These are phyloP conservation scores for Physcia stellaris DNA, from an alignment of 495 filamentous ascomycete genomes.

Conservation along the genomic window DNA sequence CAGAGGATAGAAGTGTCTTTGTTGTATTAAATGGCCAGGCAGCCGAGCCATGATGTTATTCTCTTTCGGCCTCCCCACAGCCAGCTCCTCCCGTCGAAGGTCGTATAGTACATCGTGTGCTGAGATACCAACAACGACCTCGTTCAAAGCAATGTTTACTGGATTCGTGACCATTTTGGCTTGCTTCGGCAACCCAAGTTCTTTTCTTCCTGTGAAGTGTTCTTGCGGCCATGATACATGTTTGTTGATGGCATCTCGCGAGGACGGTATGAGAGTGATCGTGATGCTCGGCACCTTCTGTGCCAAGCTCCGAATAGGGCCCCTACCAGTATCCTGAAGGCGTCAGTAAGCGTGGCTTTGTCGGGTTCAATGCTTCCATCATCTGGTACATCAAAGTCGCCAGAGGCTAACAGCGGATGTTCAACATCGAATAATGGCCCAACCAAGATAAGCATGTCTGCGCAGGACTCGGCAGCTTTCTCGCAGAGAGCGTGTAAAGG, in stretches of 20 bases:
- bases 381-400: slow-evolving; percentile 81
- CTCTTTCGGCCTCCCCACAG: slow-evolving; percentile 39
- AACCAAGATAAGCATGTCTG: slow-evolving; percentile 67
- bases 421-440: slow-evolving; percentile 87
- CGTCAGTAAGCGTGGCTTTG: slow-evolving; percentile 60
- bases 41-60: slow-evolving; percentile 50
- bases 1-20: slow-evolving; percentile 79
- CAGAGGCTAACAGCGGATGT: slow-evolving; percentile 76
- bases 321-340: slow-evolving; percentile 71
- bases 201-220: slow-evolving; percentile 45
- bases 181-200: slow-evolving; percentile 62
- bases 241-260: slow-evolving; percentile 70
- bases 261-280: slow-evolving; percentile 70
- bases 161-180: slow-evolving; percentile 74
- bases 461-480: slow-evolving; percentile 56
- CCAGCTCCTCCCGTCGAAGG: slow-evolving; percentile 62
- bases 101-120: slow-evolving; percentile 74
- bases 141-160: slow-evolving; percentile 74
- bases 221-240: slow-evolving; percentile 92
- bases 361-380: slow-evolving; percentile 56
- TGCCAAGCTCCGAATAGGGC: slow-evolving; percentile 50
- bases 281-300: slow-evolving; percentile 58
- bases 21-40: slow-evolving; percentile 63
- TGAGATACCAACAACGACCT: slow-evolving; percentile 63
- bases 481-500: slow-evolving; percentile 68